A percentile compares a stretch with the other conserved stretches of the same genome.
Conservation (phyloP, 352 stramenopile genomes). For the Globisporangium camurandrum region DNA sequence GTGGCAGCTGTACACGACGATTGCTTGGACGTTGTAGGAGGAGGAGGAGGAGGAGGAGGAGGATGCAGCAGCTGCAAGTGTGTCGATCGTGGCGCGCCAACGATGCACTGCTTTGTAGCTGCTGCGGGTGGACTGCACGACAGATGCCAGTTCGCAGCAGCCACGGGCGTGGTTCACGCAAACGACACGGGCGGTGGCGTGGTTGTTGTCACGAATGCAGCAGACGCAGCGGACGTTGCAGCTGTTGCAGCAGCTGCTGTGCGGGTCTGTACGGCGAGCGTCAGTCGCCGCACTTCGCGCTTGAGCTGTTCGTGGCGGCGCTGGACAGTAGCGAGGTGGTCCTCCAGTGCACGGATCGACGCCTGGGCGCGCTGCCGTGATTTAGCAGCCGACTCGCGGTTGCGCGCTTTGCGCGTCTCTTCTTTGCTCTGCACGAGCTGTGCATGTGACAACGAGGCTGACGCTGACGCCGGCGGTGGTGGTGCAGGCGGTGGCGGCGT, state of each 20-base stretch:
- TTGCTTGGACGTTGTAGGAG: too few species aligned
- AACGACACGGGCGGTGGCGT: not conserved
- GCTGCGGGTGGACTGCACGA: too few species aligned
- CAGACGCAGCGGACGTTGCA: not conserved
- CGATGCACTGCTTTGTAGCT: too few species aligned
- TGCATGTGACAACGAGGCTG: not conserved
- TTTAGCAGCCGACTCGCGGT: slow-evolving; percentile 15
- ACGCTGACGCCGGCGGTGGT: not conserved
- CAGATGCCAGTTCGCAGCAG: too few species aligned
- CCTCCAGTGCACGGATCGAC: slow-evolving; percentile 13
- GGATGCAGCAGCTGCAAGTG: too few species aligned
- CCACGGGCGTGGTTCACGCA: not conserved
- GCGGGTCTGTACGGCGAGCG: not conserved
- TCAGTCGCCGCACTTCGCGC: slow-evolving; percentile 3
- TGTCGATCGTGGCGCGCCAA: too few species aligned
- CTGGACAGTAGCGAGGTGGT: slow-evolving; percentile 4
- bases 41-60: too few species aligned
- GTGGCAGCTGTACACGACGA: too few species aligned
- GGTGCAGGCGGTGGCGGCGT: not conserved
- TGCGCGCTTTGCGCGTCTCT: slow-evolving; percentile 10
- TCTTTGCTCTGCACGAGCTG: slow-evolving; percentile 3
- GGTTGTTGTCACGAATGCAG: too few species aligned
- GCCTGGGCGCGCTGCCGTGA: slow-evolving; percentile 15
- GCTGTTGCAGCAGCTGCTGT: not conserved
- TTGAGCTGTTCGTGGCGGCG: slow-evolving; percentile 1